Conservation (phyloP, 129 eudicot genomes). For the Heracleum sosnowskyi region DNA sequence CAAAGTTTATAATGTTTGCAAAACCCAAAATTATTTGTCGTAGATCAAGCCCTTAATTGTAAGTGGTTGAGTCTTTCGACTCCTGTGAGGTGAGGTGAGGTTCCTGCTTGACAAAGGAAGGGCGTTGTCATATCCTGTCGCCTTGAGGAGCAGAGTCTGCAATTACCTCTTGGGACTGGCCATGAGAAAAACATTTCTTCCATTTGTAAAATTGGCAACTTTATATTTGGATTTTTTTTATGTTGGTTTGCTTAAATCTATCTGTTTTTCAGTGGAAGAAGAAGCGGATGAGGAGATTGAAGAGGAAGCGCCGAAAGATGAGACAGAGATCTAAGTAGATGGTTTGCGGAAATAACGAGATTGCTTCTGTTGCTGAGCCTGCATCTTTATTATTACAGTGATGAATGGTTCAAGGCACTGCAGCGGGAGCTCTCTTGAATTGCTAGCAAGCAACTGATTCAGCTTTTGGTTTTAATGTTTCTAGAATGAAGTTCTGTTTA, state of each 20-base stretch:
- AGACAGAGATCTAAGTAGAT: slow-evolving; percentile 14
- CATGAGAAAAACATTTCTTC: slow-evolving; percentile 1
- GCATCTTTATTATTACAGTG: not conserved
- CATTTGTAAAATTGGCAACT: not conserved
- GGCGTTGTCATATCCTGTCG: slow-evolving; percentile 12
- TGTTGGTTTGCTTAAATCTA: not conserved
- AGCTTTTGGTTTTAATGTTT: slow-evolving; percentile 8
- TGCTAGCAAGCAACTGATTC: slow-evolving; percentile 9
- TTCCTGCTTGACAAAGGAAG: not conserved
- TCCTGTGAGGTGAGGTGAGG: not conserved
- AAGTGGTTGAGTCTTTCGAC: not conserved
- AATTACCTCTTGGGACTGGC: slow-evolving; percentile 7
- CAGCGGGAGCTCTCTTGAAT: not conserved
- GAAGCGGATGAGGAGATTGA: slow-evolving; percentile 15
- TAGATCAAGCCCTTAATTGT: not conserved
- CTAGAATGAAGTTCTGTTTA: not conserved
- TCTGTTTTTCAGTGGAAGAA: slow-evolving; percentile 6
- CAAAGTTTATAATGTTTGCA: not conserved
- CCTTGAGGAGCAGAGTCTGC: slow-evolving; percentile 2
- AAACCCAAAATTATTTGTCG: not conserved
- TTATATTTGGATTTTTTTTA: not conserved
- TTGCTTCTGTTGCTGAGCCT: not conserved
- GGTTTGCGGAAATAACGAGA: not conserved
- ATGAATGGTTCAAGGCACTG: not conserved
- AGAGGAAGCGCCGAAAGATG: slow-evolving; percentile 17